Evolutionary conservation across 2,329 filamentous ascomycete genomes (phyloP).

Genomic region (Trichoderma sp.): DNA sequence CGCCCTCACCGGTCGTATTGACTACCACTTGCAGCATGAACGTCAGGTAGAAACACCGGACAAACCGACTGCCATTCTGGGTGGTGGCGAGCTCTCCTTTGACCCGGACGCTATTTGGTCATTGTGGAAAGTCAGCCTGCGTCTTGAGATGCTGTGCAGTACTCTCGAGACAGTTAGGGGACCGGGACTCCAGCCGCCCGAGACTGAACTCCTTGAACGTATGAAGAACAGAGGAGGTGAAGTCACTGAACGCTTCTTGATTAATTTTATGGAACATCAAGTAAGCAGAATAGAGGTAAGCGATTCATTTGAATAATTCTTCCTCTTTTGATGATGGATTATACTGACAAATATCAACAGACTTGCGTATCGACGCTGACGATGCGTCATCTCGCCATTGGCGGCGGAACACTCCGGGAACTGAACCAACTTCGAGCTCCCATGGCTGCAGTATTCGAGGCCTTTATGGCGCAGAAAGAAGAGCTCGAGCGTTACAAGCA

Average conservation of each 20-base stretch:
- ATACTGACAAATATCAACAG: conserved; percentile 45
- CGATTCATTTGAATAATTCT: conserved; percentile 20
- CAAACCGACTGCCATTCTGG: conserved; percentile 62
- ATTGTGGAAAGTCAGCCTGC: conserved; percentile 84
- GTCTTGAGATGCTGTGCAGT: conserved; percentile 91
- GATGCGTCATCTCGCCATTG: conserved; percentile 76
- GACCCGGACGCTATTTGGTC: conserved; percentile 86
- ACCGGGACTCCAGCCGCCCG: conserved; percentile 70
- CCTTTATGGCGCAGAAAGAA: conserved; percentile 61
- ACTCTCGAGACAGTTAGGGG: conserved; percentile 72
- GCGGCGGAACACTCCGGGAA: conserved; percentile 61
- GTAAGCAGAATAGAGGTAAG: conserved; percentile 92
- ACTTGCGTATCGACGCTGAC: conserved; percentile 78
- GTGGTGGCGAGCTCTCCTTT: conserved; percentile 69
- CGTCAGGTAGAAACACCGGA: conserved; percentile 48
- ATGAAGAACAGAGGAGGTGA: conserved; percentile 71
- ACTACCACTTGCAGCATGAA: conserved; percentile 62
- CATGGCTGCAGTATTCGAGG: conserved; percentile 70
- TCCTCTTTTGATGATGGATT: background rate
- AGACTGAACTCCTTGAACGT: conserved; percentile 77
- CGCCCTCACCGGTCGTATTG: conserved; percentile 76
- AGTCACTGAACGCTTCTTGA: conserved; percentile 81
- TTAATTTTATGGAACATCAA: conserved; percentile 92
- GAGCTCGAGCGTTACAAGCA: conserved; percentile 65
- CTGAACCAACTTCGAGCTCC: conserved; percentile 75